Evolutionary conservation across 1,284 basidiomycete genomes (phyloP).

Genomic region (Rugiboletus extremiorientalis): DNA sequence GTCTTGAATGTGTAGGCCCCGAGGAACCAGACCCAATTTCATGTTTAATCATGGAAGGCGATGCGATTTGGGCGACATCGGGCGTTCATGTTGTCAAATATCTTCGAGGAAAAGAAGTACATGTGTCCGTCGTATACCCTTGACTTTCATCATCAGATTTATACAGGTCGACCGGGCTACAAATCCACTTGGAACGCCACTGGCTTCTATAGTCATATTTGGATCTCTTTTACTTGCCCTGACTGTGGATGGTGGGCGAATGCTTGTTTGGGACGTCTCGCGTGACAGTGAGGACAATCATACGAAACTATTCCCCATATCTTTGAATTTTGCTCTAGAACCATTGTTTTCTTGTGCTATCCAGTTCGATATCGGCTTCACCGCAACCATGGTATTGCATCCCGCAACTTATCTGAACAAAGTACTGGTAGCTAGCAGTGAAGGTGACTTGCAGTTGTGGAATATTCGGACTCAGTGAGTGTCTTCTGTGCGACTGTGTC

Average conservation of each 20-base stretch:
- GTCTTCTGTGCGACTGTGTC: background rate
- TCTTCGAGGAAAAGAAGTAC: conserved; percentile 83
- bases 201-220: conserved; percentile 72
- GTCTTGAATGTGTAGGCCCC: conserved; percentile 55
- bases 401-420: conserved; percentile 98
- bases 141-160: conserved; percentile 6
- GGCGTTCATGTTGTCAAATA: conserved; percentile 79
- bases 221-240: conserved; percentile 80
- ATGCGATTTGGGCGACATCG: conserved; percentile 82
- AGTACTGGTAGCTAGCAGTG: conserved; percentile 79
- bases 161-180: conserved; percentile 46
- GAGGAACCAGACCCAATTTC: conserved; percentile 75
- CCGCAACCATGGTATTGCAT: conserved; percentile 83
- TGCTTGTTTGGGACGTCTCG: conserved; percentile 80
- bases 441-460: conserved; percentile 92
- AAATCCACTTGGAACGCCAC: conserved; percentile 62
- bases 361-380: conserved; percentile 78
- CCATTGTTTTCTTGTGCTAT: conserved; percentile 46
- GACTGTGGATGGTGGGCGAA: conserved; percentile 75
- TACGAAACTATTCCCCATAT: background rate
- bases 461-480: conserved; percentile 84
- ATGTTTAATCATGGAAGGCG: conserved; percentile 80
- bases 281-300: conserved; percentile 34
- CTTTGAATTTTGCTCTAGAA: conserved; percentile 19
- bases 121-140: conserved; percentile 14